Percentiles rank a stretch among this genome's conserved stretches.
These are phyloP conservation scores for Teratosphaeria gauchensis DNA, from an alignment of 2,329 filamentous ascomycete species.

Conservation along the genomic window DNA sequence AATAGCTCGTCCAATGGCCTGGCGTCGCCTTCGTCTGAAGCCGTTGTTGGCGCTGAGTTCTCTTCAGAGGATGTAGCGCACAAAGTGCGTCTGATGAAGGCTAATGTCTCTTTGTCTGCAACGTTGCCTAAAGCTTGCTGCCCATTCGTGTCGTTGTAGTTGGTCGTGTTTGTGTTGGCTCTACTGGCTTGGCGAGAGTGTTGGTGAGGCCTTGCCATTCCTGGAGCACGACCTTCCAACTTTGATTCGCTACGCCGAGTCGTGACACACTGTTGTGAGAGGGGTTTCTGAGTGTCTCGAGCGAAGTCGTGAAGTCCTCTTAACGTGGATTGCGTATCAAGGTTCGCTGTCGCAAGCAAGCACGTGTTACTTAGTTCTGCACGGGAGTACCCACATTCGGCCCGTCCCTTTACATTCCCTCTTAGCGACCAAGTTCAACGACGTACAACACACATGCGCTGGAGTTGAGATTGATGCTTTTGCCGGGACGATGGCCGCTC, in stretches of 20 bases:
- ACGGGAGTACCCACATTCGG: neutral
- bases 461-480: neutral
- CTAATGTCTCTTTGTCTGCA: conserved; percentile 14
- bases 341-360: too few species aligned
- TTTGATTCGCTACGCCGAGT: neutral
- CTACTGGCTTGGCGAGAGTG: conserved; percentile 7
- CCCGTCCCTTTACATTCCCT: neutral
- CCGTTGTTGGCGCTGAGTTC: neutral
- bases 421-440: neutral
- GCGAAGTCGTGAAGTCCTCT: neutral
- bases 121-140: neutral
- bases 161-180: neutral
- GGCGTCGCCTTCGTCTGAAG: neutral
- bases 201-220: conserved; percentile 11
- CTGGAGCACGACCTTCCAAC: neutral
- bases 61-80: conserved; percentile 36
- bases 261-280: neutral
- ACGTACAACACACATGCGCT: neutral
- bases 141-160: neutral
- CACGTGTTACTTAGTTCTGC: too few species aligned
- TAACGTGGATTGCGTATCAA: neutral
- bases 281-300: too few species aligned
- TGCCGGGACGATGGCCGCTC: neutral
- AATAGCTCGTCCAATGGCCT: conserved; percentile 70
- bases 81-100: conserved; percentile 73